Evolutionary conservation across 1,284 basidiomycete species (phyloP).

Genomic region (Trichosporon sp.): DNA sequence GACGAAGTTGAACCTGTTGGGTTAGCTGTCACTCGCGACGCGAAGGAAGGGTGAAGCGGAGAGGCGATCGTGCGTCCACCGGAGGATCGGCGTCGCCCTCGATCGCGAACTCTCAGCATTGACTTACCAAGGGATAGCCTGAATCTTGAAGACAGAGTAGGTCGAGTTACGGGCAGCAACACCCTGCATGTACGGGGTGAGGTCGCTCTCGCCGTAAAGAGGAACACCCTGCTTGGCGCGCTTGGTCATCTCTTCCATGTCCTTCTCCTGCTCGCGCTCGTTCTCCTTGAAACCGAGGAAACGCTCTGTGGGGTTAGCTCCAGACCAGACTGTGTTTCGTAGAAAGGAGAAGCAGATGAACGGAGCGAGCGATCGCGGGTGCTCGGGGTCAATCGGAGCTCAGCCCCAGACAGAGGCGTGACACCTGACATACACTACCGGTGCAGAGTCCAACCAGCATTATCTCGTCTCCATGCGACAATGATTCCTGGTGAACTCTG

Average conservation of each 20-base stretch:
- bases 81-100: no score
- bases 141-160: conserved; percentile 84
- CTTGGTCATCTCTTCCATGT: conserved; percentile 73
- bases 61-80: no score
- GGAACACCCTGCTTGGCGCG: conserved; percentile 73
- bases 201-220: conserved; percentile 77
- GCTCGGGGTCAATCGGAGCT: background rate
- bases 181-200: conserved; percentile 85
- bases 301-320: conserved; percentile 66
- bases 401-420: background rate
- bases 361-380: background rate
- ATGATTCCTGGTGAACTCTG: background rate
- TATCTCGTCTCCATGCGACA: no score
- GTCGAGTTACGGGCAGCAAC: conserved; percentile 86
- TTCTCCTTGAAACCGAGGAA: conserved; percentile 99
- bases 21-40: conserved; percentile 14
- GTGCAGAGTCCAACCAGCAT: no score
- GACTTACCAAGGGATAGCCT: conserved; percentile 68
- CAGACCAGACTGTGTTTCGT: no score
- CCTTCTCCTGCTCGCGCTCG: conserved; percentile 73
- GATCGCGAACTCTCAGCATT: no score
- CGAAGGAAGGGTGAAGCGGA: background rate
- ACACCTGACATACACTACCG: background rate
- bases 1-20: conserved; percentile 81
- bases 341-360: background rate